A percentile compares a stretch with the other conserved stretches of the same genome.
Conservation (phyloP, 345 rosid species). For the Cochlearia excelsa region DNA sequence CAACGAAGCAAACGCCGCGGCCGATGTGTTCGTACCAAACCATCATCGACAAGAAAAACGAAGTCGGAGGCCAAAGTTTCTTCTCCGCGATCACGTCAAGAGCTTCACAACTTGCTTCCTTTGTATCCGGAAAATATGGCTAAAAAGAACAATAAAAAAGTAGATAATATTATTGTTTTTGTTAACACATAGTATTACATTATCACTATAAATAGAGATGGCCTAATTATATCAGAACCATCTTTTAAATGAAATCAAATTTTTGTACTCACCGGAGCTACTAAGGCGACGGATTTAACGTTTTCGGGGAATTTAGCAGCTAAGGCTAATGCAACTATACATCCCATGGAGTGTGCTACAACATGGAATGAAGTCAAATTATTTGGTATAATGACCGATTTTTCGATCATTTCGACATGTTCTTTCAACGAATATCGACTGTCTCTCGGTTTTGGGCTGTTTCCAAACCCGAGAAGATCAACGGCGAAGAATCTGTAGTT, state of each 20-base stretch:
- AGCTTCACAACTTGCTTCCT: slow-evolving; percentile 45
- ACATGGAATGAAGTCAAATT: slow-evolving; percentile 58
- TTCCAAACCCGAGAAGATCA: slow-evolving; percentile 76
- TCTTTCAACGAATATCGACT: slow-evolving; percentile 53
- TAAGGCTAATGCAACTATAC: slow-evolving; percentile 57
- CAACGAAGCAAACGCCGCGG: slow-evolving; percentile 54
- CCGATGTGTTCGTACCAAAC: slow-evolving; percentile 83
- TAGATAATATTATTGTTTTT: neutral
- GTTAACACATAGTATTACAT: too few species aligned
- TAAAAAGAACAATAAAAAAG: slow-evolving; percentile 8
- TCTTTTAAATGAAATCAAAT: too few species aligned
- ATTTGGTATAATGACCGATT: slow-evolving; percentile 48
- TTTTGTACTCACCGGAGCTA: slow-evolving; percentile 55
- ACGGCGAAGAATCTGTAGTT: slow-evolving; percentile 52
- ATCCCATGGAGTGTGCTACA: slow-evolving; percentile 87
- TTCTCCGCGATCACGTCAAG: slow-evolving; percentile 58
- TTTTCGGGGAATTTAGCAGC: slow-evolving; percentile 49
- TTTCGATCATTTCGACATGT: slow-evolving; percentile 58
- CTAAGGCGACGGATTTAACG: slow-evolving; percentile 56
- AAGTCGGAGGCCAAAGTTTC: slow-evolving; percentile 68
- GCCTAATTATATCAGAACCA: too few species aligned
- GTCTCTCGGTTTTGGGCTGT: slow-evolving; percentile 70
- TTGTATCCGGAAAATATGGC: slow-evolving; percentile 52
- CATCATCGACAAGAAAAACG: slow-evolving; percentile 60
- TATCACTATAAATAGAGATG: neutral